Evolutionary conservation across 2,329 filamentous ascomycete genomes (phyloP).

Genomic region (Colletotrichum neosansevieriae): DNA sequence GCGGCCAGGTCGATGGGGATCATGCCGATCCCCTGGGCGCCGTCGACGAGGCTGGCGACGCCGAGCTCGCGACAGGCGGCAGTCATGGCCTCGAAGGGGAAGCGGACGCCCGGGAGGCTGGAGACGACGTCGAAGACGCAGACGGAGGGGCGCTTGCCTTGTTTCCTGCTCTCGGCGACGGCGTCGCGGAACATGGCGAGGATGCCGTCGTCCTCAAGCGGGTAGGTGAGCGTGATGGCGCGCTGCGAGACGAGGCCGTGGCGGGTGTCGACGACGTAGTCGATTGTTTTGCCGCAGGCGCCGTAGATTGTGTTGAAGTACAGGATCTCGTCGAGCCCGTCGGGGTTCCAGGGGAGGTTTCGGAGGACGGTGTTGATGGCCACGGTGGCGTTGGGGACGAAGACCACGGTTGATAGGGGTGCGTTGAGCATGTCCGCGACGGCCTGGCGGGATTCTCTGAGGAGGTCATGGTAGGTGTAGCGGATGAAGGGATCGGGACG

Average conservation of each 20-base stretch:
- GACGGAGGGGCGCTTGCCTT: conserved; percentile 73
- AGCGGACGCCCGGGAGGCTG: conserved; percentile 80
- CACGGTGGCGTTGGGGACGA: conserved; percentile 84
- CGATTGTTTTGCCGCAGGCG: conserved; percentile 79
- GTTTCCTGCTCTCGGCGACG: conserved; percentile 63
- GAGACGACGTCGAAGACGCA: conserved; percentile 86
- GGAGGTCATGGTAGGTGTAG: conserved; percentile 70
- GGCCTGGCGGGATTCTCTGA: conserved; percentile 74
- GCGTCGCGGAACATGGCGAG: conserved; percentile 69
- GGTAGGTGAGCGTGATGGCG: conserved; percentile 74
- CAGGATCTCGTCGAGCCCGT: conserved; percentile 82
- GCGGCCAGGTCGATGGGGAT: conserved; percentile 75
- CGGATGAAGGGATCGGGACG: conserved; percentile 82
- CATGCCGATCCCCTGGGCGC: conserved; percentile 87
- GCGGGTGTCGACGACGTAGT: conserved; percentile 77
- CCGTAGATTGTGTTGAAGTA: conserved; percentile 85
- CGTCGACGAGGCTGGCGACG: conserved; percentile 83
- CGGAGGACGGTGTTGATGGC: conserved; percentile 84
- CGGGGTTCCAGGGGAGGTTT: conserved; percentile 74
- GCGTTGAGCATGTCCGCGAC: conserved; percentile 76
- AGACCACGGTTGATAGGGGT: conserved; percentile 75
- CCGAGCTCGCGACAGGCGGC: conserved; percentile 73
- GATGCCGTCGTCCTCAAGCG: conserved; percentile 76
- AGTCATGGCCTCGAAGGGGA: conserved; percentile 81
- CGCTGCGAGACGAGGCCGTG: conserved; percentile 56